Evolutionary conservation across 805 yeast species (phyloP).

Genomic region (Candida ascalaphidarum): DNA sequence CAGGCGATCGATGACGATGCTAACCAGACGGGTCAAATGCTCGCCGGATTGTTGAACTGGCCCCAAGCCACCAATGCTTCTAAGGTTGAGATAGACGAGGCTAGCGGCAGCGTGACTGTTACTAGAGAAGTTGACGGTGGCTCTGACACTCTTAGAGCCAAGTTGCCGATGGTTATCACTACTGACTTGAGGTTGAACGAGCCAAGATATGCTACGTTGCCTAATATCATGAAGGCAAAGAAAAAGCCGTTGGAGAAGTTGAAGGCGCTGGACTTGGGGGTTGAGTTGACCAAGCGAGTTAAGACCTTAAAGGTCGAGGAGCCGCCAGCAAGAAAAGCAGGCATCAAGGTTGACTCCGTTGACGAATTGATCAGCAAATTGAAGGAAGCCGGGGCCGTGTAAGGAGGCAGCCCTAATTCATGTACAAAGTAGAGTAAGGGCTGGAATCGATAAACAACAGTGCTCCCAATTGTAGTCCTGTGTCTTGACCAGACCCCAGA

Average conservation of each 20-base stretch:
- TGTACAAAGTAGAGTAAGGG: no score
- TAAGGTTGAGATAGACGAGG: constrained; percentile 59
- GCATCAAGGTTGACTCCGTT: constrained; percentile 69
- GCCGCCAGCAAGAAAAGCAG: constrained; percentile 77
- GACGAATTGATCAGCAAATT: constrained; percentile 76
- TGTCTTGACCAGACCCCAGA: no score
- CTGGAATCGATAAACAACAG: no score
- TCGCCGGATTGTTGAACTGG: constrained; percentile 91
- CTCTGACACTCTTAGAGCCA: constrained; percentile 68
- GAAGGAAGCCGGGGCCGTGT: constrained; percentile 67
- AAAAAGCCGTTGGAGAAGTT: constrained; percentile 80
- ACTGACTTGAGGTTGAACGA: constrained; percentile 91
- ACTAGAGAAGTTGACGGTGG: constrained; percentile 97
- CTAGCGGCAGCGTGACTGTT: constrained; percentile 55
- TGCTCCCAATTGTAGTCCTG: no score
- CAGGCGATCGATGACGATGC: constrained; percentile 96
- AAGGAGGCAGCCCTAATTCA: constrained; percentile 8
- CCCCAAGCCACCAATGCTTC: constrained; percentile 96
- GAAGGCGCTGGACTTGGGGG: constrained; percentile 58
- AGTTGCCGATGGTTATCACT: constrained; percentile 79
- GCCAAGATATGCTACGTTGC: constrained; percentile 93
- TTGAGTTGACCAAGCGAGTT: constrained; percentile 55
- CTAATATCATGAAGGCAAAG: constrained; percentile 97
- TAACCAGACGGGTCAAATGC: constrained; percentile 93
- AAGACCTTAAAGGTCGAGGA: constrained; percentile 70